phyloP scores from a whole-genome alignment of 2,329 filamentous ascomycete genomes.

The Whalleya microplaca region DNA sequence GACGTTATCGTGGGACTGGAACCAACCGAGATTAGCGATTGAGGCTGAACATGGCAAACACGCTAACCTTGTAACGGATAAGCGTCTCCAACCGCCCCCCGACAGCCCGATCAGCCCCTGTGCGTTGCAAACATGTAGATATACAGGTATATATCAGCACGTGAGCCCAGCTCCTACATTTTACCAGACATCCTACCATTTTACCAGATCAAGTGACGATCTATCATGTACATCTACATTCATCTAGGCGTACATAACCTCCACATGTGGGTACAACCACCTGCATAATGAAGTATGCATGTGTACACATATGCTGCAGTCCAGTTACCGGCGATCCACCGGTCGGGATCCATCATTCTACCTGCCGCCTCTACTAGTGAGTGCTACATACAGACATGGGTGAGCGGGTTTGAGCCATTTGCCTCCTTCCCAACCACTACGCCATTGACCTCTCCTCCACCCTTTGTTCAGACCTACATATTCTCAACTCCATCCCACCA shows the following conservation, averaged over 20 bases:
- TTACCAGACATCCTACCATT: no score
- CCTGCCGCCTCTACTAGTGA: no score
- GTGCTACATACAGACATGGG: no score
- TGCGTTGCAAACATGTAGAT: background rate
- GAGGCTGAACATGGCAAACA: background rate
- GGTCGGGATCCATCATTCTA: conserved; percentile 6
- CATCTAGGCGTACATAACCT: background rate
- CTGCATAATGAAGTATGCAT: no score
- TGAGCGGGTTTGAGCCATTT: conserved; percentile 26
- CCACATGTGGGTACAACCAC: background rate
- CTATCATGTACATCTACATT: background rate
- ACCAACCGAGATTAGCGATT: background rate
- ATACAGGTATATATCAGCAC: background rate
- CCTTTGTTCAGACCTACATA: background rate
- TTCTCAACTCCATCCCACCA: background rate
- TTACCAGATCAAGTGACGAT: no score
- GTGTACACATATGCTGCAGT: no score
- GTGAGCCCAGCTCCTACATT: no score
- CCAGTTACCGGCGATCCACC: conserved; percentile 3
- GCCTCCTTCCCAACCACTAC: conserved; percentile 3
- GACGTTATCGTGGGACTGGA: no score
- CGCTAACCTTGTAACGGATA: conserved; percentile 16
- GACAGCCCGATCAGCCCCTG: no score
- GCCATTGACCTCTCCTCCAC: background rate
- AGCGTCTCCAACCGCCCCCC: background rate